Base-by-base conservation (phyloP, 108 stramenopile genomes). In the Fragilariopsis cylindrus region DNA sequence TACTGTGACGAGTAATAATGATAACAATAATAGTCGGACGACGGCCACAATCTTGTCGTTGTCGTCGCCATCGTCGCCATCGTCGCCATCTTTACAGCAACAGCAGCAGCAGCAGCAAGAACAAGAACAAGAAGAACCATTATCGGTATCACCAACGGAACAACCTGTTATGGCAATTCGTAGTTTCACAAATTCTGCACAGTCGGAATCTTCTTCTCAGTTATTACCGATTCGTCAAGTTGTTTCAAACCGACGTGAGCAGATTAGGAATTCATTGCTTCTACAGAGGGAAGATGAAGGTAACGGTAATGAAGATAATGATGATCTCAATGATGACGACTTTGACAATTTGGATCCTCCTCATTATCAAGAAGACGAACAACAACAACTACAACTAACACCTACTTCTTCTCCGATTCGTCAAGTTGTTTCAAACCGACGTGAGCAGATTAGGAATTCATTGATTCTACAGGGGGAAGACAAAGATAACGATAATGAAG, bases 161-260 rank as follows among this genome's bases (percentile, higher is more conserved):
- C 40, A 41, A n/a, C 62, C 42, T 4, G 13, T 9, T n/a, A 7
- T n/a, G 9, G 40, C 42, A 42, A 45, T 63, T 42, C 40, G 62
- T 12, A n/a, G 45, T 15, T 63, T 63, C 46, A 43, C 62, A 30
- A 63, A 63, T 43, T 63, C 62, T 5, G n/a, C 19, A 30, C n/a
- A 18, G n/a, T 63, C 62, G 13, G 45, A 63, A 45, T 43, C 40
- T 11, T 63, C 62, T 7, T 63, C 62, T 7, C 62, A 63, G 62
- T 12, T 63, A 44, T 40, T 63, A 13, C 62, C 62, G 13, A 63
- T 63, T 43, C 62, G 42, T 44, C 62, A 63, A 9, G 62, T 63
- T n/a, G 62, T 63, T 43, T 43, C 40, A n/a, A 45, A 63, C 40
- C 41, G 62, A n/a, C 50, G 9, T 45, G n/a, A 45, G 4, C 62